Evolutionary conservation across 1,284 basidiomycete genomes (phyloP), one percentile per base, ranked within the genome.

Genomic region (Clitocybe nebularis): DNA sequence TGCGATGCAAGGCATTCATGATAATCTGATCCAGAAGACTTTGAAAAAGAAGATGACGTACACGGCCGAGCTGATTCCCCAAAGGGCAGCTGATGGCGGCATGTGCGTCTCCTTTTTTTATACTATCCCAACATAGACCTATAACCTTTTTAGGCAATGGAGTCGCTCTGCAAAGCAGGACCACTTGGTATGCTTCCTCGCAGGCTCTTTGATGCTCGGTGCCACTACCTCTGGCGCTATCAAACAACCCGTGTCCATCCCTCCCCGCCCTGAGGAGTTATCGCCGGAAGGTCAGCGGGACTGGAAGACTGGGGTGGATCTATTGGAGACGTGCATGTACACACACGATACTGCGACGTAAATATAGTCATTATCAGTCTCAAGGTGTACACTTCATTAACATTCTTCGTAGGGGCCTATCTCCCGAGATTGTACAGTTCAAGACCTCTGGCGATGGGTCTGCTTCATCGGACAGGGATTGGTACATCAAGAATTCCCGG

Each of bases 161-260:
- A 69, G 72, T 22, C 66, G 86, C 9, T 67, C 74, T 3, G 85
- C 86, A 8, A 96, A 97, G 62, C 95, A 99, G 68, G 95, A 99
- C 61, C 95, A 98, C 61, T 79, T 98, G 7, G 94, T 93, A 1
- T 98, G 95, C 64, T 98, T 97, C 81, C 68, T 98, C 36, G 93
- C 87, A 35, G 94, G 93, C 2, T 87, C 88, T 1, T 79, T 98
- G 53, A 84, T 98, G 74, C 75, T 97, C 2, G 93, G 95, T 22
- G 87, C 93, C 3, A 79, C 79, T 24, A 79, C 79, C 1, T 75
- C 79, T 0, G 74, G 74, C 10, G 67, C 69, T 0, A 45, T 59
- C 28, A 51, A 50, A 8, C 49, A 56, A 0, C 59, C 63, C 5
- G 71, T 78, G 6, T 78, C 76, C 1, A 61, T 79, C 2, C 82